These are phyloP conservation scores for Saccharum spontaneum DNA, from an alignment of 176 grass and related monocot genomes.

Conservation along the genomic window DNA sequence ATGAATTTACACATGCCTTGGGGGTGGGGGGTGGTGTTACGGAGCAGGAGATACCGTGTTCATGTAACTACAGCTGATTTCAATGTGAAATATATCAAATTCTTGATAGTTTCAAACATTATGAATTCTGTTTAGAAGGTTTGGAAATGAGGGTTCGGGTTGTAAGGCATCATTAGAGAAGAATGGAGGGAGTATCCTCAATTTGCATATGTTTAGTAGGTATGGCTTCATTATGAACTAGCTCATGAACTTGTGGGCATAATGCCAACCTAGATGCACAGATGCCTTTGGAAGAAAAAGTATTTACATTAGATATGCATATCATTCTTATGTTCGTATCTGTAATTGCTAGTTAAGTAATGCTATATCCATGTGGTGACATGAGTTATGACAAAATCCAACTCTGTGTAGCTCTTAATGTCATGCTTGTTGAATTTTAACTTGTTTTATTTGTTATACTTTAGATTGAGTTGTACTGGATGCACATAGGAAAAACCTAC, in stretches of 20 bases:
- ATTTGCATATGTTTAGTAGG: background rate
- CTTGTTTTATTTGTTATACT: constrained; percentile 14
- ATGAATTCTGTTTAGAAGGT: background rate
- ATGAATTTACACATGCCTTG: background rate
- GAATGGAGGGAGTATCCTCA: background rate
- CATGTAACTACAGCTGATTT: background rate
- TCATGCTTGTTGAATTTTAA: constrained; percentile 19
- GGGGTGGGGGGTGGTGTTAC: background rate
- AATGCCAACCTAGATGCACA: background rate
- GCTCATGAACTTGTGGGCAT: constrained; percentile 1
- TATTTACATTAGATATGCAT: background rate
- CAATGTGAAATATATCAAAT: background rate
- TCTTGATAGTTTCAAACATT: background rate
- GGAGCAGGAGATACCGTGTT: background rate
- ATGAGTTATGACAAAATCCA: constrained; percentile 3
- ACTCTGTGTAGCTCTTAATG: background rate
- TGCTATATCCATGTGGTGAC: background rate
- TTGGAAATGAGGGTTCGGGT: background rate
- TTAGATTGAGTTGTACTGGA: background rate
- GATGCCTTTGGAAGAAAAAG: background rate
- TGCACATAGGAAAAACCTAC: background rate
- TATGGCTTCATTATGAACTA: constrained; percentile 18
- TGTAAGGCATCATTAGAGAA: background rate
- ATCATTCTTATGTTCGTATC: background rate
- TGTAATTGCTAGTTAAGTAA: background rate